Conservation (phyloP, 2,329 filamentous ascomycete genomes). For the Alternaria solani region DNA sequence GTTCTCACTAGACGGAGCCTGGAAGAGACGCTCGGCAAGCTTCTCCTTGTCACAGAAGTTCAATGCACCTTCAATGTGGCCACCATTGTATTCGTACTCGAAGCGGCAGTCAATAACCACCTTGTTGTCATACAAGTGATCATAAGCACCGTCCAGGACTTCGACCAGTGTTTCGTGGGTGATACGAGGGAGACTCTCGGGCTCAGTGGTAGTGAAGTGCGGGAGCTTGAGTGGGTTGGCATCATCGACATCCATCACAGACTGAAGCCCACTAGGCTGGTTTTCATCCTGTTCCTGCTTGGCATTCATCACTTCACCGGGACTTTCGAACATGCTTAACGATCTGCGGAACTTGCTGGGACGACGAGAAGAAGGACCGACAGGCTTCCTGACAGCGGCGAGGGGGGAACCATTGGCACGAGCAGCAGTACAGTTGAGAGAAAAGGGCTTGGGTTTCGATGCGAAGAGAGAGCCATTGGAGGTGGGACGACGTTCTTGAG, state of each 20-base stretch:
- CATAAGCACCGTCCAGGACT: constrained; percentile 86
- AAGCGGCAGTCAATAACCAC: constrained; percentile 96
- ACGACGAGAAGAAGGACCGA: constrained; percentile 74
- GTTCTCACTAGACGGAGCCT: constrained; percentile 66
- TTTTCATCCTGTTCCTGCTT: constrained; percentile 70
- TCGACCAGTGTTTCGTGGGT: constrained; percentile 80
- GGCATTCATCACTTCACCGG: constrained; percentile 81
- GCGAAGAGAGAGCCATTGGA: constrained; percentile 61
- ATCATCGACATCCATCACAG: constrained; percentile 86
- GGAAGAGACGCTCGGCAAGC: constrained; percentile 80
- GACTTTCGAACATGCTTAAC: constrained; percentile 96
- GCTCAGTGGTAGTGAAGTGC: constrained; percentile 82
- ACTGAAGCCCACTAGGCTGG: constrained; percentile 68
- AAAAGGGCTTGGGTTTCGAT: constrained; percentile 71
- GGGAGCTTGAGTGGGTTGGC: constrained; percentile 77
- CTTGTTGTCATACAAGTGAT: constrained; percentile 77
- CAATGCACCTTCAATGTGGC: constrained; percentile 90
- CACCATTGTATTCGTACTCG: constrained; percentile 97
- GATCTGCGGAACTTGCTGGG: constrained; percentile 80
- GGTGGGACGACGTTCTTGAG: constrained; percentile 71
- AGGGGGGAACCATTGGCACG: constrained; percentile 79
- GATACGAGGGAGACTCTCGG: constrained; percentile 89
- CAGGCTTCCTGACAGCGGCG: constrained; percentile 70
- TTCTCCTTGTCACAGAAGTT: constrained; percentile 98
- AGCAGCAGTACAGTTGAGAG: constrained; percentile 62